Percentiles rank a stretch among this genome's conserved stretches.
Conservation (phyloP, 495 filamentous ascomycete species). For the Trichoderma erinaceum region DNA sequence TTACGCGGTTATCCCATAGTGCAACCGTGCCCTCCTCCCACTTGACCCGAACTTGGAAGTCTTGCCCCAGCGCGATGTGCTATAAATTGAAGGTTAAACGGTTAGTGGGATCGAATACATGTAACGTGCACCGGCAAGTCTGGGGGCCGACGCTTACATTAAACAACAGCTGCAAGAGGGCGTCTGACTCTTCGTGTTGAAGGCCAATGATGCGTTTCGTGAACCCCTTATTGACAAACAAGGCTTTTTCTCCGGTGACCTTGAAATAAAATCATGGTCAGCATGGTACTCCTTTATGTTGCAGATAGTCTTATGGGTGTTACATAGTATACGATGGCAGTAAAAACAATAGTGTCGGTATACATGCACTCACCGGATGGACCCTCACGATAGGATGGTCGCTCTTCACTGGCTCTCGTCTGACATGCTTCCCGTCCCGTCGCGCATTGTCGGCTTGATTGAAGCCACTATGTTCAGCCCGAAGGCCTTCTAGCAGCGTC, state of each 20-base stretch:
- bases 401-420: constrained; percentile 58
- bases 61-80: constrained; percentile 45
- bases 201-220: constrained; percentile 70
- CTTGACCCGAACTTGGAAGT: constrained; percentile 64
- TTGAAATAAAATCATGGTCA: constrained; percentile 24
- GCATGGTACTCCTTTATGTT: constrained; percentile 12
- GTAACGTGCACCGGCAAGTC: background rate
- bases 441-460: constrained; percentile 62
- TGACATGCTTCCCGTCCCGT: constrained; percentile 54
- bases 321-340: background rate
- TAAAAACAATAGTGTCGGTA: background rate
- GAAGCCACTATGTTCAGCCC: constrained; percentile 64
- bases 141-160: constrained; percentile 46
- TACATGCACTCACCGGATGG: constrained; percentile 50
- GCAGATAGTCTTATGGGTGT: background rate
- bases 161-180: constrained; percentile 59
- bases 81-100: constrained; percentile 15
- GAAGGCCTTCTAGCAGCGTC: constrained; percentile 62
- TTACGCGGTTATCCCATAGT: constrained; percentile 70
- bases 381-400: constrained; percentile 67
- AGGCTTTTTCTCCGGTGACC: constrained; percentile 67
- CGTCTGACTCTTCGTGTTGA: constrained; percentile 62
- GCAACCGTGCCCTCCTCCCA: constrained; percentile 67
- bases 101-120: background rate
- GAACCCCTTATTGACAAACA: constrained; percentile 78